A percentile compares a stretch with the other conserved stretches of the same genome.
Evolutionary conservation across 108 stramenopile species (phyloP).

Genomic region (Nitzschia sp.): DNA sequence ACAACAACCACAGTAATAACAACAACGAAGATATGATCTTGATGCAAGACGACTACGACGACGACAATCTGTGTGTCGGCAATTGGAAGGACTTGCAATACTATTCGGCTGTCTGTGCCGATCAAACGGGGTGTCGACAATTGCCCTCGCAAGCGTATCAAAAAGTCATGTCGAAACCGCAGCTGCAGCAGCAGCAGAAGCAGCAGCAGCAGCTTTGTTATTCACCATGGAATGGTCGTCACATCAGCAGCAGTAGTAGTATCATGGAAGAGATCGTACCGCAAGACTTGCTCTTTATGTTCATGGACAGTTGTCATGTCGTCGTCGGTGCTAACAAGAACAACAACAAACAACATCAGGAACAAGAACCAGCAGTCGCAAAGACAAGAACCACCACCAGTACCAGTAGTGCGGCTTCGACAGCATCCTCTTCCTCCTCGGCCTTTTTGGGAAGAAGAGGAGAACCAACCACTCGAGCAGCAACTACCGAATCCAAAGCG

Average conservation of each 20-base stretch:
- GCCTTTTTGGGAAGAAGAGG: too few species aligned
- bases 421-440: too few species aligned
- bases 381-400: not conserved
- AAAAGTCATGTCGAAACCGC: not conserved
- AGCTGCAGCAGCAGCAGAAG: too few species aligned
- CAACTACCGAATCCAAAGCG: too few species aligned
- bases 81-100: not conserved
- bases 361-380: not conserved
- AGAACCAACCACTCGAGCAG: too few species aligned
- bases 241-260: too few species aligned
- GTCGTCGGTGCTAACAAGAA: not conserved
- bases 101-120: not conserved
- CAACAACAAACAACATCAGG: not conserved
- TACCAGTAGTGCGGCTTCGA: not conserved
- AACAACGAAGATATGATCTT: not conserved
- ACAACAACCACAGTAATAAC: too few species aligned
- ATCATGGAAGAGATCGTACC: too few species aligned
- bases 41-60: not conserved
- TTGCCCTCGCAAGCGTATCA: not conserved
- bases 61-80: not conserved
- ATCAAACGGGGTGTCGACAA: not conserved
- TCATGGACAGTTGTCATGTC: too few species aligned
- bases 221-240: too few species aligned
- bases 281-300: too few species aligned
- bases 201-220: too few species aligned